Evolutionary conservation across 352 stramenopile species (phyloP).

Genomic region (Phytophthora parvispora): DNA sequence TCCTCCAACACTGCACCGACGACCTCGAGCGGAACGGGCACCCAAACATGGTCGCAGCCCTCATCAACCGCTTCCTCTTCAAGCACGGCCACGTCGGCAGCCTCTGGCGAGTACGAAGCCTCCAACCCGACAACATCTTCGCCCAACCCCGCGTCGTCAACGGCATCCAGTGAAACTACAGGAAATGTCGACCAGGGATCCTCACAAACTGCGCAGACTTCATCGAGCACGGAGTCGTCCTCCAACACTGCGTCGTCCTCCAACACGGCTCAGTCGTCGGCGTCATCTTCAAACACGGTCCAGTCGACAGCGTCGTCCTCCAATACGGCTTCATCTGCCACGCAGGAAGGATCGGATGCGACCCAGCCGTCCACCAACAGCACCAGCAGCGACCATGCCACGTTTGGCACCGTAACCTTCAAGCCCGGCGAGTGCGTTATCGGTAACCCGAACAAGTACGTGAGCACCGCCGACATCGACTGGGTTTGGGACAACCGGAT

Average conservation of each 20-base stretch:
- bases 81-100: slow-evolving; percentile 7
- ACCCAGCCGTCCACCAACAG: slow-evolving; percentile 17
- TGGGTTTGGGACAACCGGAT: slow-evolving; percentile 29
- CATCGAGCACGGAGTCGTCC: too few species aligned
- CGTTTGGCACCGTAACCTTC: slow-evolving; percentile 24
- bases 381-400: slow-evolving; percentile 21
- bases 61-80: slow-evolving; percentile 9
- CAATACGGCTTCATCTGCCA: slow-evolving; percentile 3
- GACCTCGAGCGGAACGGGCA: slow-evolving; percentile 1
- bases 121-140: slow-evolving; percentile 9
- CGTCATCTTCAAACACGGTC: slow-evolving; percentile 10
- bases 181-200: slow-evolving; percentile 6
- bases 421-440: slow-evolving; percentile 16
- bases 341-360: slow-evolving; percentile 11
- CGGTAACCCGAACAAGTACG: slow-evolving; percentile 22
- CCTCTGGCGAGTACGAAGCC: slow-evolving; percentile 1
- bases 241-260: neutral
- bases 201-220: slow-evolving; percentile 10
- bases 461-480: slow-evolving; percentile 12
- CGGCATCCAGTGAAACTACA: slow-evolving; percentile 1
- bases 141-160: neutral
- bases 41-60: neutral
- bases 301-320: slow-evolving; percentile 1
- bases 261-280: slow-evolving; percentile 1
- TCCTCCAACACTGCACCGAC: slow-evolving; percentile 9